Percentiles rank a stretch among this genome's conserved stretches.
phyloP scores from a whole-genome alignment of 768 basidiomycete species.

The Mycena indigotica region DNA sequence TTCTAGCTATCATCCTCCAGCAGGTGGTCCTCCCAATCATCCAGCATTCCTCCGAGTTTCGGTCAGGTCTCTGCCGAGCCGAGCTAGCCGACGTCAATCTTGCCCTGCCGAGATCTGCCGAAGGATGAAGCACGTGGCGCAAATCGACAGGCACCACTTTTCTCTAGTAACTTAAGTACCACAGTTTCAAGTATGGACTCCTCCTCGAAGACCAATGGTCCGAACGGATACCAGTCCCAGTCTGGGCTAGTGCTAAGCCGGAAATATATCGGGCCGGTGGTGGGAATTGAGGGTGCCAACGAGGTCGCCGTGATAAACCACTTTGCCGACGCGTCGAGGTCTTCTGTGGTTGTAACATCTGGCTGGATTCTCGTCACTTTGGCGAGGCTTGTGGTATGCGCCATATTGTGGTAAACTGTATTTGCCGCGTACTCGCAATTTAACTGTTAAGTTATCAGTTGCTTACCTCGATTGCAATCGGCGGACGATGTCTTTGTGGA shows the following conservation, averaged over 20 bases:
- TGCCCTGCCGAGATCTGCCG: not conserved
- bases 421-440: not conserved
- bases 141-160: not conserved
- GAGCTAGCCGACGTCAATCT: not conserved
- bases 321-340: not conserved
- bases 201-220: not conserved
- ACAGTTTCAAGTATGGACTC: not conserved
- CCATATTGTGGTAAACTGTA: not conserved
- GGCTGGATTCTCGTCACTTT: not conserved
- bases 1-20: no score
- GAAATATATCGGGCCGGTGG: not conserved
- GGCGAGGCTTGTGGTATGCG: not conserved
- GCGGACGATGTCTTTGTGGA: not conserved
- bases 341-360: not conserved
- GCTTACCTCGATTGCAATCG: not conserved
- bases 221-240: not conserved
- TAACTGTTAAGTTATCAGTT: not conserved
- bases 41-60: not conserved
- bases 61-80: not conserved
- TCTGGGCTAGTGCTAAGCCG: not conserved
- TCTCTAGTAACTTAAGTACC: not conserved
- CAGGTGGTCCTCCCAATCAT: not conserved
- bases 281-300: not conserved
- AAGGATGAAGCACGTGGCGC: not conserved
- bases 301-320: not conserved